Conservation (phyloP, 2,329 filamentous ascomycete genomes). For the Emmonsiellopsis sp. region DNA sequence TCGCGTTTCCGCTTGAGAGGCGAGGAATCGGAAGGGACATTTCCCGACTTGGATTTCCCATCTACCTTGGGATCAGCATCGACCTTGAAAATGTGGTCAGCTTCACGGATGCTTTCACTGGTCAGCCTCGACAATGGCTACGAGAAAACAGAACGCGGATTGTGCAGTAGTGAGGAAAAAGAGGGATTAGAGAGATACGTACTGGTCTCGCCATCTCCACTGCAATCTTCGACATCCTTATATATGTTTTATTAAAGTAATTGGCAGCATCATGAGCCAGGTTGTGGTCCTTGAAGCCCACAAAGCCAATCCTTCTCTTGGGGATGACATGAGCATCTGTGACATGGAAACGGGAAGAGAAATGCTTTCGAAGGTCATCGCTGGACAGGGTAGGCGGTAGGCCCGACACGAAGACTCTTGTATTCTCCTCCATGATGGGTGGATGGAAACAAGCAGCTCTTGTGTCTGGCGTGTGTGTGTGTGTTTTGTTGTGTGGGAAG, state of each 20-base stretch:
- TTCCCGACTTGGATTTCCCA: slow-evolving; percentile 14
- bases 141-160: slow-evolving; percentile 9
- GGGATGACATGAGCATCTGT: slow-evolving; percentile 90
- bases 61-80: slow-evolving; percentile 24
- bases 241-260: slow-evolving; percentile 92
- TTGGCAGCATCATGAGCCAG: slow-evolving; percentile 76
- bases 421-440: slow-evolving; percentile 52
- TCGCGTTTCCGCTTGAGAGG: slow-evolving; percentile 33
- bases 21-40: slow-evolving; percentile 12
- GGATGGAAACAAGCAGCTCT: neutral
- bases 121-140: slow-evolving; percentile 16
- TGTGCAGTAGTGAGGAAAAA: neutral
- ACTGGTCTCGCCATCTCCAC: slow-evolving; percentile 84
- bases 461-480: neutral
- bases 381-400: slow-evolving; percentile 79
- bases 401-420: slow-evolving; percentile 60
- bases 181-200: slow-evolving; percentile 25
- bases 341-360: slow-evolving; percentile 64
- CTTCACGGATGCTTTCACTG: slow-evolving; percentile 24
- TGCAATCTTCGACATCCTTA: slow-evolving; percentile 87
- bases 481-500: slow-evolving; percentile 8
- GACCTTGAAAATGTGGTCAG: slow-evolving; percentile 33
- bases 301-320: slow-evolving; percentile 84
- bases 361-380: slow-evolving; percentile 80
- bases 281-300: slow-evolving; percentile 78